These are phyloP conservation scores for Amanita inopinata DNA, from an alignment of 768 basidiomycete species.

Conservation along the genomic window DNA sequence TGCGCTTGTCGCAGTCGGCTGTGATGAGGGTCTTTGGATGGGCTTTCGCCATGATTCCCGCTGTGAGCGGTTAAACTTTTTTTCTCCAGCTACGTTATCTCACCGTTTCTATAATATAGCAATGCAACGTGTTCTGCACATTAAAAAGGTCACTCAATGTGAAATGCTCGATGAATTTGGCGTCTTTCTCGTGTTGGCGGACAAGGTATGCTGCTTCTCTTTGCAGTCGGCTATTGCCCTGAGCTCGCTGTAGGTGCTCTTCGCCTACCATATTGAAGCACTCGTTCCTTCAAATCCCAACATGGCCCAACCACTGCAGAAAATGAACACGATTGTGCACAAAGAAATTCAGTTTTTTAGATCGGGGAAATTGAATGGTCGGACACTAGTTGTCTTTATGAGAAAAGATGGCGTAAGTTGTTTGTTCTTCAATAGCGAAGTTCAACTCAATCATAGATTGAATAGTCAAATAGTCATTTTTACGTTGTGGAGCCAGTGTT, in stretches of 20 bases:
- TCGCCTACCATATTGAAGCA: constrained; percentile 94
- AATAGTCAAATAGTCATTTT: constrained; percentile 75
- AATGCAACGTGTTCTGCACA: constrained; percentile 85
- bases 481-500: constrained; percentile 89
- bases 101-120: constrained; percentile 33
- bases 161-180: constrained; percentile 96
- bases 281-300: constrained; percentile 79
- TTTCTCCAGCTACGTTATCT: not conserved
- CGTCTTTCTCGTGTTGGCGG: constrained; percentile 90
- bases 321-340: constrained; percentile 60
- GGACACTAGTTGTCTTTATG: constrained; percentile 92
- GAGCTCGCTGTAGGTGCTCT: constrained; percentile 47
- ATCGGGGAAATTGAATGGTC: constrained; percentile 76
- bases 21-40: constrained; percentile 96
- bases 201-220: constrained; percentile 46
- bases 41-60: constrained; percentile 85
- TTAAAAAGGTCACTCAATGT: constrained; percentile 91
- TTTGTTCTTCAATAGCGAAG: not conserved
- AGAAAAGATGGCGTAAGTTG: constrained; percentile 73
- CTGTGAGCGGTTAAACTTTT: constrained; percentile 39
- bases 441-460: not conserved
- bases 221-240: not conserved
- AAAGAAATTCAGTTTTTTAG: constrained; percentile 96
- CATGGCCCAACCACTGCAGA: constrained; percentile 75
- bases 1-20: constrained; percentile 85